Evolutionary conservation across 345 rosid species (phyloP).

Genomic region (Eucalyptus erythrocorys): DNA sequence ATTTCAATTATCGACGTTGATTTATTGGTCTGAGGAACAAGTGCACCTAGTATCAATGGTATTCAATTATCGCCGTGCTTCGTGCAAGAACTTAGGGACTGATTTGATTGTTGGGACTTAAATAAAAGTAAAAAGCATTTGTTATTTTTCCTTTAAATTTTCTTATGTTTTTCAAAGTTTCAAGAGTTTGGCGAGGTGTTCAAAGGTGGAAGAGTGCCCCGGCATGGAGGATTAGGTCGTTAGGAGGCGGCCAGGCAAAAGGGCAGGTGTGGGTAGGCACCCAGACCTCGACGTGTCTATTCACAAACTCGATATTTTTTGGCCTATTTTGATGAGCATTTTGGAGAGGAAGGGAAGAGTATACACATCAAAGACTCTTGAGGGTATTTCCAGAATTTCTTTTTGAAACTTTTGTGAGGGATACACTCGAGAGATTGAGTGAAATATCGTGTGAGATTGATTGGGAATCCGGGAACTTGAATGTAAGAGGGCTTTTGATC

Average conservation of each 20-base stretch:
- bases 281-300: neutral
- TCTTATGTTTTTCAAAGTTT: neutral
- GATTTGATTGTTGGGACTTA: neutral
- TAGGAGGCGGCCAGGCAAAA: neutral
- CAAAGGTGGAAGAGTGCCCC: neutral
- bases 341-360: neutral
- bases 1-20: neutral
- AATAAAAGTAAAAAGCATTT: neutral
- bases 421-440: neutral
- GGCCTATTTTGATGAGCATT: neutral
- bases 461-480: neutral
- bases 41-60: neutral
- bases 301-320: neutral
- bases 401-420: neutral
- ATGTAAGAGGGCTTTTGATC: neutral
- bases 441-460: neutral
- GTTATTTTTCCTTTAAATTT: neutral
- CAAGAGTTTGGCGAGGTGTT: neutral
- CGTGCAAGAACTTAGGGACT: neutral
- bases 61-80: neutral
- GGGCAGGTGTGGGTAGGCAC: neutral
- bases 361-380: neutral
- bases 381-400: neutral
- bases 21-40: neutral
- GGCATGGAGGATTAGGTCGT: neutral